Conservation (phyloP, 306 rosid species). For the Benincasa hispida region DNA sequence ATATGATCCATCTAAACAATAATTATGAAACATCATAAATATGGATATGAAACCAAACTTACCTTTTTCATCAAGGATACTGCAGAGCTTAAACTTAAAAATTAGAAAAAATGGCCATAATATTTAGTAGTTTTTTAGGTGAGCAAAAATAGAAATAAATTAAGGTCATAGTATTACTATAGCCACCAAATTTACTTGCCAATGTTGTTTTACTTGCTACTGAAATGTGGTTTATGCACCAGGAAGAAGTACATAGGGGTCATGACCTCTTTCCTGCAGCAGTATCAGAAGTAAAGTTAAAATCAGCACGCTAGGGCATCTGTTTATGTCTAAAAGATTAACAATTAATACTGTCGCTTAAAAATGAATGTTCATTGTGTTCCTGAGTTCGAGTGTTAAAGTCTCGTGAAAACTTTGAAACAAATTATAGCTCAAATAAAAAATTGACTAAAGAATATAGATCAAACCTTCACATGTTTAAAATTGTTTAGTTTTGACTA, state of each 20-base stretch:
- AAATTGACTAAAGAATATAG: too few relatives aligned
- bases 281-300: not conserved
- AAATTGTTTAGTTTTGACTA: not conserved
- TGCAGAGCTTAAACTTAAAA: not conserved
- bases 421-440: too few relatives aligned
- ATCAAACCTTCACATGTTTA: not conserved
- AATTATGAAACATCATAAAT: not conserved
- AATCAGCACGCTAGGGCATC: not conserved
- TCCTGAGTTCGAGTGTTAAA: not conserved
- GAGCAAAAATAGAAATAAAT: not conserved
- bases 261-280: constrained; percentile 69
- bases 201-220: constrained; percentile 5
- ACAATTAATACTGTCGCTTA: not conserved
- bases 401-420: not conserved
- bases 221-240: constrained; percentile 56
- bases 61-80: not conserved
- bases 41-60: not conserved
- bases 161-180: not conserved
- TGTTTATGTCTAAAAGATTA: too few relatives aligned
- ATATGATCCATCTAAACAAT: not conserved
- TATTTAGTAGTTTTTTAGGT: not conserved
- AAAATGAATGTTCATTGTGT: not conserved
- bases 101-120: not conserved
- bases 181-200: not conserved
- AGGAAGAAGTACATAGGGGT: constrained; percentile 93